phyloP scores from a whole-genome alignment of 306 rosid genomes.

The Acmispon strigosus region DNA sequence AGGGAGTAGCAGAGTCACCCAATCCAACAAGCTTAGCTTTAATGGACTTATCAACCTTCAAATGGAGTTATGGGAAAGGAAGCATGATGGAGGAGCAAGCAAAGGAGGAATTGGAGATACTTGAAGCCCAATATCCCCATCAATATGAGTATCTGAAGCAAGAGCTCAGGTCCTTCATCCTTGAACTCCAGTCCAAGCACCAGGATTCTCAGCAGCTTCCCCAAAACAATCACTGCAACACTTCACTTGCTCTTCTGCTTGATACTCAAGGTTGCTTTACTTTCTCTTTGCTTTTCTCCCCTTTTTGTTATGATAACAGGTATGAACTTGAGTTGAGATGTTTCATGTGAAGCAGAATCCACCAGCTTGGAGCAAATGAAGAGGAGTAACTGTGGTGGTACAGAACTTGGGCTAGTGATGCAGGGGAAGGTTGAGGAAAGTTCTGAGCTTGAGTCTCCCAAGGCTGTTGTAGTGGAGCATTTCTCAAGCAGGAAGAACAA shows the following conservation, averaged over 20 bases:
- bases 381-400: background rate
- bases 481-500: slow-evolving; percentile 16
- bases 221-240: slow-evolving; percentile 4
- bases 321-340: background rate
- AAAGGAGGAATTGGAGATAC: slow-evolving; percentile 36
- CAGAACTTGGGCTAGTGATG: background rate
- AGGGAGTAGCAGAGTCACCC: background rate
- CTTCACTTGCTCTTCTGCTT: background rate
- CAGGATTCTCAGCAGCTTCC: background rate
- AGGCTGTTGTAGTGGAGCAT: background rate
- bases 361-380: slow-evolving; percentile 28
- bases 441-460: slow-evolving; percentile 12
- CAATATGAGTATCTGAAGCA: slow-evolving; percentile 36
- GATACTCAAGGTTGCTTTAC: slow-evolving; percentile 36
- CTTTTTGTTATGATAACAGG: background rate
- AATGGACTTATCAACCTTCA: background rate
- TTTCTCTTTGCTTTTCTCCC: background rate
- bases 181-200: slow-evolving; percentile 23
- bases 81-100: slow-evolving; percentile 40
- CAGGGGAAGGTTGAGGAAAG: slow-evolving; percentile 3
- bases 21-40: no score
- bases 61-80: background rate
- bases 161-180: slow-evolving; percentile 46
- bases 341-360: slow-evolving; percentile 35
- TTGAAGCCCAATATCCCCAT: slow-evolving; percentile 45